Evolutionary conservation across 306 rosid genomes (phyloP).

Genomic region (Castanea sativa): DNA sequence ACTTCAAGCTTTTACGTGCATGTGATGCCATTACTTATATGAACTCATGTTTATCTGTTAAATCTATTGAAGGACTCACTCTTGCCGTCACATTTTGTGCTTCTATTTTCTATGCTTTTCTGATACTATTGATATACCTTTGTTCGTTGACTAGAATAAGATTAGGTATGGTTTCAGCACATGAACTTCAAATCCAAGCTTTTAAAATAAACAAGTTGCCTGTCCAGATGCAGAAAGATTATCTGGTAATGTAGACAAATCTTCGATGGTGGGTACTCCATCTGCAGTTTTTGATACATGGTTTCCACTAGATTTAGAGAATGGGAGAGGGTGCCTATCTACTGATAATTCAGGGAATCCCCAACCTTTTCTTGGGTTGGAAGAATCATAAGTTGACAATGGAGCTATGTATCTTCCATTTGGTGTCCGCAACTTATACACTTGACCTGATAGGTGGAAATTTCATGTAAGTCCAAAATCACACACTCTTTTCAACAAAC

Average conservation of each 20-base stretch:
- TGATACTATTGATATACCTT: not conserved
- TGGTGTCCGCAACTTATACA: conserved; percentile 70
- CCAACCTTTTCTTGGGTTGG: conserved; percentile 85
- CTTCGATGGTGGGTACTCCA: conserved; percentile 28
- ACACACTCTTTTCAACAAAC: not conserved
- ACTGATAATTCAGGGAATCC: conserved; percentile 64
- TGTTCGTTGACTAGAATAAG: not conserved
- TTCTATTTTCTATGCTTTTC: not conserved
- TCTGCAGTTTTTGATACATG: conserved; percentile 29
- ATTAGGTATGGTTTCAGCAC: not conserved
- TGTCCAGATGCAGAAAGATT: conserved; percentile 30
- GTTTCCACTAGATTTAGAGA: conserved; percentile 25
- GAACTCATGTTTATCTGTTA: not conserved
- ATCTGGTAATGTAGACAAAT: conserved; percentile 25
- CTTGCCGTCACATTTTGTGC: not conserved
- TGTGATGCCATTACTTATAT: not conserved
- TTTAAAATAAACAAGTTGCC: conserved; percentile 33
- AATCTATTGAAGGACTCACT: not conserved
- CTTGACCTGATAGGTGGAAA: conserved; percentile 55
- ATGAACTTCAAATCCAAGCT: not conserved
- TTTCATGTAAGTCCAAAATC: not conserved
- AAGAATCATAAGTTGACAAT: conserved; percentile 62
- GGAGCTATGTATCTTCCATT: conserved; percentile 62
- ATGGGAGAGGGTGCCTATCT: conserved; percentile 15
- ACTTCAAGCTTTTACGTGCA: not conserved